Evolutionary conservation across 805 yeast species (phyloP).

Genomic region (Ogataea nakhonphanomensis): DNA sequence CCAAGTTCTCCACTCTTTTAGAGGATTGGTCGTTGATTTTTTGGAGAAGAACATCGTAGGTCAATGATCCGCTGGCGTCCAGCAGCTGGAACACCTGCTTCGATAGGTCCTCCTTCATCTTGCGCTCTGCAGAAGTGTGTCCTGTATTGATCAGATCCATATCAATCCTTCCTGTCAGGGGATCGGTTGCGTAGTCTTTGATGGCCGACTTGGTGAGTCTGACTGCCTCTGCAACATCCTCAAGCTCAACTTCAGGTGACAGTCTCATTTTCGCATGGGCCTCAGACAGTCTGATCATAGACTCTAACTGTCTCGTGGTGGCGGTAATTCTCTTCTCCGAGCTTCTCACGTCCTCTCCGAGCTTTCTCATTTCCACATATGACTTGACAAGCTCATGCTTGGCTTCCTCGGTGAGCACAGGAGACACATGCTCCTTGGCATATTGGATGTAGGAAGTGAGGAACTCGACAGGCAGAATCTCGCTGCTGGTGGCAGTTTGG

Average conservation of each 20-base stretch:
- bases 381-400: conserved; percentile 80
- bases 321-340: conserved; percentile 94
- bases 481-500: conserved; percentile 61
- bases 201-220: conserved; percentile 90
- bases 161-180: conserved; percentile 92
- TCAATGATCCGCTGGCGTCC: conserved; percentile 47
- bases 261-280: conserved; percentile 98
- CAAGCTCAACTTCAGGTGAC: conserved; percentile 61
- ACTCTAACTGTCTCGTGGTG: conserved; percentile 93
- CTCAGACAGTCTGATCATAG: conserved; percentile 90
- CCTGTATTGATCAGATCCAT: conserved; percentile 98
- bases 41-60: conserved; percentile 56
- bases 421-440: conserved; percentile 81
- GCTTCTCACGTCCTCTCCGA: conserved; percentile 87
- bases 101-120: conserved; percentile 67
- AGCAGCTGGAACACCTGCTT: conserved; percentile 56
- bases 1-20: conserved; percentile 64
- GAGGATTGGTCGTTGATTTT: conserved; percentile 64
- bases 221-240: conserved; percentile 91
- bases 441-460: conserved; percentile 87
- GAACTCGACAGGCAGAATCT: conserved; percentile 80
- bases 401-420: conserved; percentile 77
- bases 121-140: conserved; percentile 81
- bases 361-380: conserved; percentile 89
- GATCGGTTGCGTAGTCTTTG: conserved; percentile 98